Percentiles rank a stretch among this genome's conserved stretches.
phyloP scores from a whole-genome alignment of 306 rosid species.

The Datisca glomerata region DNA sequence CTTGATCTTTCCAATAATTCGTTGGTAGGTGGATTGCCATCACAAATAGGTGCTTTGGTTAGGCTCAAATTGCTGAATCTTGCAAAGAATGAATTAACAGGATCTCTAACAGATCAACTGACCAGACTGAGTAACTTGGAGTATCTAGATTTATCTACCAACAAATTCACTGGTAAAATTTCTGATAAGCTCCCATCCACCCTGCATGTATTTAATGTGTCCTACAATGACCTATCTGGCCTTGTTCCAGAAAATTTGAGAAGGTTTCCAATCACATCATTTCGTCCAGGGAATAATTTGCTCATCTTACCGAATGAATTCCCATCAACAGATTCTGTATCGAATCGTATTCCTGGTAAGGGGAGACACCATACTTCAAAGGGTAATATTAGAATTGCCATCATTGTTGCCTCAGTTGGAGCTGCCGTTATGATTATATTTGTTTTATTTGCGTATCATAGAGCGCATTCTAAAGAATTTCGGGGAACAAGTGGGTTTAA shows the following conservation, averaged over 20 bases:
- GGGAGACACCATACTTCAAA: slow-evolving; percentile 36
- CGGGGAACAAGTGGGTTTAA: slow-evolving; percentile 55
- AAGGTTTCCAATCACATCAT: slow-evolving; percentile 48
- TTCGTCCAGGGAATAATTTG: slow-evolving; percentile 65
- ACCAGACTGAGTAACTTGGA: slow-evolving; percentile 53
- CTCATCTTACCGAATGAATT: slow-evolving; percentile 23
- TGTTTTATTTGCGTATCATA: slow-evolving; percentile 81
- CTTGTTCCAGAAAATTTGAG: slow-evolving; percentile 53
- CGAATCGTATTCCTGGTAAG: slow-evolving; percentile 21
- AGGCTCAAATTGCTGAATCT: slow-evolving; percentile 74
- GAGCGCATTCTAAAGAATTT: slow-evolving; percentile 64
- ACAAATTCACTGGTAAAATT: slow-evolving; percentile 69
- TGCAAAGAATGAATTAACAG: slow-evolving; percentile 67
- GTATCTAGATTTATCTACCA: slow-evolving; percentile 67
- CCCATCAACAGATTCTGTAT: slow-evolving; percentile 27
- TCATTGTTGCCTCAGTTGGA: slow-evolving; percentile 84
- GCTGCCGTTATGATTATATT: slow-evolving; percentile 83
- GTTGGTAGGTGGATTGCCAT: slow-evolving; percentile 58
- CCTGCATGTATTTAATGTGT: slow-evolving; percentile 64
- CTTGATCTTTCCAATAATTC: slow-evolving; percentile 73
- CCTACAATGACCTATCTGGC: slow-evolving; percentile 73
- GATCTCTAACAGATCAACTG: slow-evolving; percentile 66
- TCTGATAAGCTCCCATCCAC: slow-evolving; percentile 69
- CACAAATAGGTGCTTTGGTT: slow-evolving; percentile 58
- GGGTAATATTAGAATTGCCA: slow-evolving; percentile 71